phyloP scores from a whole-genome alignment of 1,284 basidiomycete genomes.

The Moesziomyces sp. region DNA sequence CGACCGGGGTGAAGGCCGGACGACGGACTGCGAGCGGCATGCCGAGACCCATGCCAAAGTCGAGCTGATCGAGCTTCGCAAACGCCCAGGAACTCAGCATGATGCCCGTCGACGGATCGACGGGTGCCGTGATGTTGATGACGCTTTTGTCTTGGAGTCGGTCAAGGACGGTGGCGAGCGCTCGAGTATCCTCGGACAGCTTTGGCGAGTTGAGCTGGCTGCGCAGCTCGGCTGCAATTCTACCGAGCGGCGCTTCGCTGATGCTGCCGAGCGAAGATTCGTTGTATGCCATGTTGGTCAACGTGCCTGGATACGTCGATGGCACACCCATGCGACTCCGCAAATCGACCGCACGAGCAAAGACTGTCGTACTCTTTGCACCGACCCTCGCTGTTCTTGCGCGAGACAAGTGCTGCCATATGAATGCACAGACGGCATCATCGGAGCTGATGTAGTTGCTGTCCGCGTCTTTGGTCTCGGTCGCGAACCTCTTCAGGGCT shows the following conservation, averaged over 20 bases:
- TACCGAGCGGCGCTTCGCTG: not conserved
- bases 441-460: constrained; percentile 5
- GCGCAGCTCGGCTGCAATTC: constrained; percentile 2
- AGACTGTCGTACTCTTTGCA: not conserved
- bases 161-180: constrained; percentile 2
- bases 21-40: constrained; percentile 2
- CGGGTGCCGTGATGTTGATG: constrained; percentile 10
- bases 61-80: constrained; percentile 5
- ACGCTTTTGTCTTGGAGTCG: constrained; percentile 1
- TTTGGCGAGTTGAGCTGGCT: constrained; percentile 2
- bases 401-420: constrained; percentile 5
- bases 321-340: constrained; percentile 4
- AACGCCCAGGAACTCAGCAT: constrained; percentile 9
- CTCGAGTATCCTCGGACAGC: constrained; percentile 1
- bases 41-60: constrained; percentile 2
- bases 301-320: constrained; percentile 3
- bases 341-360: constrained; percentile 7
- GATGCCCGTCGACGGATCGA: constrained; percentile 5
- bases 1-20: constrained; percentile 2
- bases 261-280: not conserved
- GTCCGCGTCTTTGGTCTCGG: not conserved
- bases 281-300: constrained; percentile 12
- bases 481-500: constrained; percentile 1
- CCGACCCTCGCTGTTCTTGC: constrained; percentile 2
- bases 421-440: constrained; percentile 7